Base-by-base conservation (phyloP, 2,329 filamentous ascomycete genomes). In the Seiridium cupressi region DNA sequence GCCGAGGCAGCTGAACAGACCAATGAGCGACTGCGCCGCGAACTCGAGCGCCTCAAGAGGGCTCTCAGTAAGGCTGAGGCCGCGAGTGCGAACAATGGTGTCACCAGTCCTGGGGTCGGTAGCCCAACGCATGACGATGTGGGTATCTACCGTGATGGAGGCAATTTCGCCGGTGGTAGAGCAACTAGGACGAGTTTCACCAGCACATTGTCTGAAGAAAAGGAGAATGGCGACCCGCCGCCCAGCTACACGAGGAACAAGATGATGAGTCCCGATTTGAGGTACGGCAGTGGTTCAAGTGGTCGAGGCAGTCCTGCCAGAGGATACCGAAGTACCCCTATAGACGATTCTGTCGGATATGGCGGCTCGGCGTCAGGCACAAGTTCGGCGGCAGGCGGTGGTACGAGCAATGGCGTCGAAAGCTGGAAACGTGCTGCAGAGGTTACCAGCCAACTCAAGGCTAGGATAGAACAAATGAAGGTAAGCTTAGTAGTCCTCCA, bases 401-500 rank as follows among this genome's bases (percentile, higher is more conserved):
- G 60, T 34, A 61, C 61, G 40, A 63, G 62, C 31, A 84, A 88
- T 51, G 87, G 87, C 1, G 87, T 89, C 18, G 95, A 99, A 78
- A 98, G 93, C 73, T 99, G 95, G 95, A 96, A 93, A 79, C 84
- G 95, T 67, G 95, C 95, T 18, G 95, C 95, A 2, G 95, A 99
- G 79, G 95, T 99, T 60, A 99, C 95, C 58, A 97, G 93, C 76
- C 95, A 97, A 74, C 76, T 99, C 70, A 99, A 98, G 80, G 93
- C 94, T 57, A 87, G 95, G 73, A 99, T 99, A 75, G 95, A 98
- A 80, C 91, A 95, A 81, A 99, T 99, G 95, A 99, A 98, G 84
- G 86, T 85, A 69, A 66, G 77, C 9, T 11, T 6, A 32, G 34
- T 32, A 11, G 13, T 5, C 36, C 11, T 46, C 6, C 11, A 32